Evolutionary conservation across 2,329 filamentous ascomycete genomes (phyloP).

Genomic region (Daldinia eschscholtzii): DNA sequence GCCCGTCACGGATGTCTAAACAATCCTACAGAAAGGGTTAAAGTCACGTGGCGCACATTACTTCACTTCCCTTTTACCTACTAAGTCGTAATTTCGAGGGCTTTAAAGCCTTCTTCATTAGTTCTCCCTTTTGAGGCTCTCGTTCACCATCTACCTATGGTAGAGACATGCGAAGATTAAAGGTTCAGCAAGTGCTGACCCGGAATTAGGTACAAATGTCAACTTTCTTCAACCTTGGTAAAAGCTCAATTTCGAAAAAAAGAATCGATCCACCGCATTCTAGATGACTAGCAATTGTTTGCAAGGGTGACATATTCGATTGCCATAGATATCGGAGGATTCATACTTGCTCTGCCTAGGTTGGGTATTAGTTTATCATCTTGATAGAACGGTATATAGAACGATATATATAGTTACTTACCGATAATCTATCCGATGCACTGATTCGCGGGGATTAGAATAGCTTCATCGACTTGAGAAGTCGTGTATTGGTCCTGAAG

Average conservation of each 20-base stretch:
- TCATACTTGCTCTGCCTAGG: background rate
- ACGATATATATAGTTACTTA: conserved; percentile 8
- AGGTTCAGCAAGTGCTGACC: background rate
- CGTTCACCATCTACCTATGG: background rate
- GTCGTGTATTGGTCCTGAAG: background rate
- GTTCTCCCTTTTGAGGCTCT: too few relatives aligned
- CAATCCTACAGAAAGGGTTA: background rate
- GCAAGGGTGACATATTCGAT: background rate
- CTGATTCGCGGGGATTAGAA: background rate
- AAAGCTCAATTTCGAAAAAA: background rate
- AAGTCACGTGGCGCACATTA: conserved; percentile 2
- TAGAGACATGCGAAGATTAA: background rate
- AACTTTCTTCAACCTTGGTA: background rate
- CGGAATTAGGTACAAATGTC: background rate
- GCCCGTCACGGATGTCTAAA: background rate
- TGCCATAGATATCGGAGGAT: background rate
- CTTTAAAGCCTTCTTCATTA: background rate
- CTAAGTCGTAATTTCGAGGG: background rate
- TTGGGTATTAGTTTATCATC: background rate
- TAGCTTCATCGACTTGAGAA: background rate
- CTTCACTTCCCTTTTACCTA: background rate
- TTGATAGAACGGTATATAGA: background rate
- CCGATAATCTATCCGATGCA: background rate
- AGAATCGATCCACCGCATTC: background rate
- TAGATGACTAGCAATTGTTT: background rate